Evolutionary conservation across 1,284 basidiomycete genomes (phyloP).

Genomic region (Puccinia horiana): DNA sequence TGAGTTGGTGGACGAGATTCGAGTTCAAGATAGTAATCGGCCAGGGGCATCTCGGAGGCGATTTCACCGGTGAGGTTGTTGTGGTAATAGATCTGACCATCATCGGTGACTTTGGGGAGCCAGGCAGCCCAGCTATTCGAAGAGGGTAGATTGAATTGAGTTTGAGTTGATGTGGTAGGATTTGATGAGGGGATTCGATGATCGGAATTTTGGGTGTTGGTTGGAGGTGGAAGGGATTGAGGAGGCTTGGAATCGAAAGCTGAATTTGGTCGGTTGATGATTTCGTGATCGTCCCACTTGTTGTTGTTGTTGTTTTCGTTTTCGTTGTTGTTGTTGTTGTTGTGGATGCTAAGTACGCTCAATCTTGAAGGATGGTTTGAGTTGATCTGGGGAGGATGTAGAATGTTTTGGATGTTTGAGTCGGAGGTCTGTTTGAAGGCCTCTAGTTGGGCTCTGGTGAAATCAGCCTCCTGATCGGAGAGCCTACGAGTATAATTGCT

Average conservation of each 20-base stretch:
- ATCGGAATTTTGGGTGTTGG: slow-evolving; percentile 12
- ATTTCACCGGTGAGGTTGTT: slow-evolving; percentile 87
- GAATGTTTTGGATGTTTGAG: slow-evolving; percentile 12
- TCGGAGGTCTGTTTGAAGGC: not conserved
- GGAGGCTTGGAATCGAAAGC: not conserved
- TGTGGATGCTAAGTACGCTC: slow-evolving; percentile 39
- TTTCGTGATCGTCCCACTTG: slow-evolving; percentile 28
- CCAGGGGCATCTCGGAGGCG: slow-evolving; percentile 75
- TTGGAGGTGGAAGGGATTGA: not conserved
- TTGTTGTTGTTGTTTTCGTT: not conserved
- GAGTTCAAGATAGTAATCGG: slow-evolving; percentile 34
- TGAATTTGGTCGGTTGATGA: not conserved
- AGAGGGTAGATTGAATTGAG: slow-evolving; percentile 8
- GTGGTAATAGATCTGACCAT: slow-evolving; percentile 79
- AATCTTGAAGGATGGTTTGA: slow-evolving; percentile 24
- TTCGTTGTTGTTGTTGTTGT: not conserved
- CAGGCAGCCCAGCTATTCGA: slow-evolving; percentile 52
- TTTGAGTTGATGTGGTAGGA: not conserved
- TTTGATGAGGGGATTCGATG: not conserved
- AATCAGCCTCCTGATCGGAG: slow-evolving; percentile 68
- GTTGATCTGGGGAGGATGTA: not conserved
- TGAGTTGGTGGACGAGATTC: slow-evolving; percentile 12
- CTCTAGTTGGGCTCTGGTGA: slow-evolving; percentile 57
- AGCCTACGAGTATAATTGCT: slow-evolving; percentile 87
- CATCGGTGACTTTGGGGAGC: slow-evolving; percentile 53